Percentiles rank a stretch among this genome's conserved stretches.
These are phyloP conservation scores for Gardenia jasminoides DNA, from an alignment of 257 asterid species.

Conservation along the genomic window DNA sequence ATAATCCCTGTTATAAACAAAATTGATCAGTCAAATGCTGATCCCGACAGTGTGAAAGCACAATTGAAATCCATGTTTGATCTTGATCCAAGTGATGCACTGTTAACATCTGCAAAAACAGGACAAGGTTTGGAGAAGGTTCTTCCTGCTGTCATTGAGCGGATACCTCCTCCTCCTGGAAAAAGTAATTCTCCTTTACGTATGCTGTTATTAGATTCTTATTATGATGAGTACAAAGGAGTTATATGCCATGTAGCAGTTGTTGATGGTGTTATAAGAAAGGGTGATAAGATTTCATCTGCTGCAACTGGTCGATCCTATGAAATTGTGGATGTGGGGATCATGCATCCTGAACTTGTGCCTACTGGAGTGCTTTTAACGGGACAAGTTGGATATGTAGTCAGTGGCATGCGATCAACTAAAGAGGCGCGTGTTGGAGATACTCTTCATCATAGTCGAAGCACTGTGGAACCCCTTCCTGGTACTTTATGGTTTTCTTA, in stretches of 20 bases:
- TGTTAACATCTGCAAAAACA: slow-evolving; percentile 90
- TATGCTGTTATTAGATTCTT: slow-evolving; percentile 90
- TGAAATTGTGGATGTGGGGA: slow-evolving; percentile 82
- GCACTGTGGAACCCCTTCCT: slow-evolving; percentile 76
- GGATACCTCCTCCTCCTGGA: slow-evolving; percentile 94
- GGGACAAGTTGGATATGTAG: slow-evolving; percentile 95
- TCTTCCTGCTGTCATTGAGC: slow-evolving; percentile 96
- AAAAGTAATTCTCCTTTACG: slow-evolving; percentile 53
- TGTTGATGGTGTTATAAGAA: slow-evolving; percentile 84
- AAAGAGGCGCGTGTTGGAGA: slow-evolving; percentile 98
- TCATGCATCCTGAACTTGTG: slow-evolving; percentile 92
- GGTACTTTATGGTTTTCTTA: slow-evolving; percentile 41
- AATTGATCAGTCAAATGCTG: slow-evolving; percentile 98
- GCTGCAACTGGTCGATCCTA: slow-evolving; percentile 91
- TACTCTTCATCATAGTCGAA: slow-evolving; percentile 69
- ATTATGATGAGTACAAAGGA: slow-evolving; percentile 95
- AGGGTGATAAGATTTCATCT: slow-evolving; percentile 87
- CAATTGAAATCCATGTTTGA: slow-evolving; percentile 93
- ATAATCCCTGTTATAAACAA: slow-evolving; percentile 88
- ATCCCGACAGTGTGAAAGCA: slow-evolving; percentile 88
- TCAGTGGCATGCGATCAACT: slow-evolving; percentile 94
- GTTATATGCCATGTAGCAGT: slow-evolving; percentile 97
- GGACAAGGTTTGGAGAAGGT: slow-evolving; percentile 88
- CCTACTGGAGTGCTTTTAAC: slow-evolving; percentile 84
- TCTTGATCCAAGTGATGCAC: slow-evolving; percentile 77